Evolutionary conservation across 2,329 filamentous ascomycete species (phyloP).

Genomic region (Trichophyton rubrum): DNA sequence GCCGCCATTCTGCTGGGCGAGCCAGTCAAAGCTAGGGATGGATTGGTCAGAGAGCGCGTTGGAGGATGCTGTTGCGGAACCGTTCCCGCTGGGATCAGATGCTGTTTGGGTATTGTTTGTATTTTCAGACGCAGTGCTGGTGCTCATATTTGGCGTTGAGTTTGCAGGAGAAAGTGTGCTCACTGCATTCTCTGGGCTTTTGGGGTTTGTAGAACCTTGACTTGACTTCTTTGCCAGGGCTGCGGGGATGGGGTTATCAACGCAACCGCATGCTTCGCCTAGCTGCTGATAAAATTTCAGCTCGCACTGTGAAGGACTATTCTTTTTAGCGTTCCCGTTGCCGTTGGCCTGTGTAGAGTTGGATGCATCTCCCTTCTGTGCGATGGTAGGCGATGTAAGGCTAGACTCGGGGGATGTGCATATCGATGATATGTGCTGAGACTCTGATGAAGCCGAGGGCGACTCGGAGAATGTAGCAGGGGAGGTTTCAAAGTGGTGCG

Average conservation of each 20-base stretch:
- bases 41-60: not conserved
- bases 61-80: conserved; percentile 7
- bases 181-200: conserved; percentile 1
- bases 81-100: conserved; percentile 2
- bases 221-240: conserved; percentile 16
- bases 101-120: not conserved
- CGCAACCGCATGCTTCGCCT: conserved; percentile 35
- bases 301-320: conserved; percentile 22
- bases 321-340: not conserved
- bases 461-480: conserved; percentile 27
- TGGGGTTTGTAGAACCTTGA: not conserved
- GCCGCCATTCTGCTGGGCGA: conserved; percentile 67
- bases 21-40: conserved; percentile 45
- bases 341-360: not conserved
- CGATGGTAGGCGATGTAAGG: conserved; percentile 27
- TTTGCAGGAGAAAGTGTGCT: not conserved
- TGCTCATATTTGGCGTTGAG: not conserved
- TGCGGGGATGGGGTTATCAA: conserved; percentile 33
- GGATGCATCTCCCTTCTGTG: conserved; percentile 20
- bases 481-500: not conserved
- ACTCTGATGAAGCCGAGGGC: conserved; percentile 38
- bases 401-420: conserved; percentile 40
- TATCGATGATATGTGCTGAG: conserved; percentile 36
- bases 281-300: conserved; percentile 34
- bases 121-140: not conserved